Base-by-base conservation (phyloP, 345 rosid species). In the Odontarrhena argentea region DNA sequence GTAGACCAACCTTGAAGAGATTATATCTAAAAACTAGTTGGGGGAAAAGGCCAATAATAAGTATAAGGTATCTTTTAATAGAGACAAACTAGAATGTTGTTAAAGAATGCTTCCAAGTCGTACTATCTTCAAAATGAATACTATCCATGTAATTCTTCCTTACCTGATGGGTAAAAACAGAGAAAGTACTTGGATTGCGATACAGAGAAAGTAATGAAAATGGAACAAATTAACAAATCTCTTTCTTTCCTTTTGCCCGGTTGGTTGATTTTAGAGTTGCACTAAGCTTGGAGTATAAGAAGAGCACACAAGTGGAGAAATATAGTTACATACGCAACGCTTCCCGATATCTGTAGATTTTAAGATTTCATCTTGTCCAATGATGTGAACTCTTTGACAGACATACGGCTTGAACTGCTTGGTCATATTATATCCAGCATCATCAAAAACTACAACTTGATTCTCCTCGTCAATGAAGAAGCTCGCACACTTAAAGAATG, bases 381-480 rank as follows among this genome's bases (percentile, higher is more conserved):
- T 14, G 12, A 60, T 43, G 52, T 60, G 6, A 38, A 47, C 48
- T 57, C 35, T 57, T 24, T 57, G 62, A 35, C 40, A 57, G 10
- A 18, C 46, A 55, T 46, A 12, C 6, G 12, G 22, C 22, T 18
- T 18, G 22, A 18, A 18, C 22, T 18, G n/a, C 63, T 24, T 12
- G 3, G 36, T 40, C 36, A 1, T 18, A 11, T 24, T 4, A 12
- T 12, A 1, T 25, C 12, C 22, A 3, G 12, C 35, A 7, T 40
- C 54, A 47, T 61, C 66, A 1, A 34, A 61, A 62, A 62, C 35
- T 9, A 69, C 70, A 6, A 50, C 30, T 9, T 51, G 5, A 37
- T 51, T 65, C 44, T 62, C 55, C 22, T 62, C 67, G 18, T 62
- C 44, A 36, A 47, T 47, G 55, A 47, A 62, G 12, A 62, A 62